A percentile compares a stretch with the other conserved stretches of the same genome.
Evolutionary conservation across 148 eudicot species (phyloP).

Genomic region (Vaccinium macrocarpon): DNA sequence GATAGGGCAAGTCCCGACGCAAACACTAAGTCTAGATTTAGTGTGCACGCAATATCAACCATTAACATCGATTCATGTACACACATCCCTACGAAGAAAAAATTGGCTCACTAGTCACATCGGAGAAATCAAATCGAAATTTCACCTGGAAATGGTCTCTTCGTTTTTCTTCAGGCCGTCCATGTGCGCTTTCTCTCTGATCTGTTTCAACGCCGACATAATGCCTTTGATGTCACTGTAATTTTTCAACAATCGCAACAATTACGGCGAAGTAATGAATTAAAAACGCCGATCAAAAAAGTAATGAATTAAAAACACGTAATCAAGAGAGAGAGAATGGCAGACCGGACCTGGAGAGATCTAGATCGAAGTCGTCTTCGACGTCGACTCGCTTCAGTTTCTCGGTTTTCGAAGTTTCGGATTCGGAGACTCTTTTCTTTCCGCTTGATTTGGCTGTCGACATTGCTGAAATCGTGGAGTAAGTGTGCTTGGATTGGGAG

Average conservation of each 20-base stretch:
- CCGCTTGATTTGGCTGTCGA: constrained; percentile 44
- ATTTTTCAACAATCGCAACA: constrained; percentile 13
- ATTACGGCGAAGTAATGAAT: background rate
- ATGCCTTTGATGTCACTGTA: constrained; percentile 90
- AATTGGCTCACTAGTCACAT: background rate
- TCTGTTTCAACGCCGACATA: constrained; percentile 64
- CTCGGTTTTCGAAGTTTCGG: constrained; percentile 35
- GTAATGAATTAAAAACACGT: background rate
- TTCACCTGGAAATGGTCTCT: constrained; percentile 81
- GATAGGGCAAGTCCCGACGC: background rate
- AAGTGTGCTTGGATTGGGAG: background rate
- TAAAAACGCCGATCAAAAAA: background rate
- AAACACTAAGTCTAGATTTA: background rate
- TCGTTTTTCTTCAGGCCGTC: constrained; percentile 89
- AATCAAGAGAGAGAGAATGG: background rate
- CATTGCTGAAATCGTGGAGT: constrained; percentile 32
- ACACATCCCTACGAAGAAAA: background rate
- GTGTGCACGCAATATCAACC: background rate
- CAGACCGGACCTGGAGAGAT: constrained; percentile 46
- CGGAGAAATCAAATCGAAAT: background rate
- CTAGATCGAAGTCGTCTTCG: constrained; percentile 59
- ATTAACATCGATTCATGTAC: background rate
- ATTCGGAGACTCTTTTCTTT: constrained; percentile 41
- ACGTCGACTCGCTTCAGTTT: constrained; percentile 40
- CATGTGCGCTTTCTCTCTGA: constrained; percentile 76